phyloP scores from a whole-genome alignment of 2,329 filamentous ascomycete genomes.

The Zelopaecilomyces penicillatus region DNA sequence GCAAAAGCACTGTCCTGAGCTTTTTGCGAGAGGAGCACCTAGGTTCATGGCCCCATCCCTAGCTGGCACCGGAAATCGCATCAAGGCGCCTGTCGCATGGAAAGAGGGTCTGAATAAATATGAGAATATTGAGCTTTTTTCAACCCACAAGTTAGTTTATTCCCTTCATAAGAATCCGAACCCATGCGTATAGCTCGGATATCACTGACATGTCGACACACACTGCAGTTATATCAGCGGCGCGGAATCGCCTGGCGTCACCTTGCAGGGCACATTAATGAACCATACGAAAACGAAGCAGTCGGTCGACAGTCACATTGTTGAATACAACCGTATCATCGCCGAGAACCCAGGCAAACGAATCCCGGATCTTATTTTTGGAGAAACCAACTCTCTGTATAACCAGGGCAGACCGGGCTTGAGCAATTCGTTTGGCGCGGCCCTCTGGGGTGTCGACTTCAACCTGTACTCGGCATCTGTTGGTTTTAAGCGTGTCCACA shows the following conservation, averaged over 20 bases:
- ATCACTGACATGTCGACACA: neutral
- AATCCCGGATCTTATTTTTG: constrained; percentile 45
- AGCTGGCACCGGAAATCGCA: constrained; percentile 40
- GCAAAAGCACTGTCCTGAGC: constrained; percentile 39
- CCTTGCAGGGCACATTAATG: constrained; percentile 53
- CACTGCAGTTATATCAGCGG: constrained; percentile 51
- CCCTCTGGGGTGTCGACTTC: constrained; percentile 57
- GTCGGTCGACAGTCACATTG: constrained; percentile 40
- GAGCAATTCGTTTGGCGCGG: constrained; percentile 57
- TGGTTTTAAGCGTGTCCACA: constrained; percentile 49
- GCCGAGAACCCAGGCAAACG: neutral
- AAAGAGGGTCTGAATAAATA: constrained; percentile 43
- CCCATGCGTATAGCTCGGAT: neutral
- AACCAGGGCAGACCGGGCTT: constrained; percentile 53
- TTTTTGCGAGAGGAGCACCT: constrained; percentile 22
- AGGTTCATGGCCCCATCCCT: constrained; percentile 48
- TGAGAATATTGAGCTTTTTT: constrained; percentile 42
- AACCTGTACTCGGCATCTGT: constrained; percentile 48
- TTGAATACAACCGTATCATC: constrained; percentile 36
- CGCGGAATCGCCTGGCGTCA: constrained; percentile 50
- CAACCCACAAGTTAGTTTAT: constrained; percentile 47
- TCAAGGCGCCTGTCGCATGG: constrained; percentile 45
- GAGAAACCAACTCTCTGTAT: constrained; percentile 55
- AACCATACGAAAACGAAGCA: constrained; percentile 48
- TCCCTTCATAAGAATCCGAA: neutral